Evolutionary conservation across 805 yeast species (phyloP).

Genomic region (Candida maesae): DNA sequence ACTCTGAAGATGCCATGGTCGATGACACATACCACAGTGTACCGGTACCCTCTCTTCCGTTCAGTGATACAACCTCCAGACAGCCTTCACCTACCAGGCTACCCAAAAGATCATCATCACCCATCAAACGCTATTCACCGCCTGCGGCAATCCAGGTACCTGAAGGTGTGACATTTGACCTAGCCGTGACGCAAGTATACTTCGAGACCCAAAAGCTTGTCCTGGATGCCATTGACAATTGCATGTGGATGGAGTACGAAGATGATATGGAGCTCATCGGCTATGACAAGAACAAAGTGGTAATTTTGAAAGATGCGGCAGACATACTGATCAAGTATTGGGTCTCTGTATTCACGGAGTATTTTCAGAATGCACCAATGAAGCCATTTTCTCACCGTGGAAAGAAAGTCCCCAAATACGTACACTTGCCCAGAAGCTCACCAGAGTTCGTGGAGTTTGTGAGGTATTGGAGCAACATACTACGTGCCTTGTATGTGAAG

Average conservation of each 20-base stretch:
- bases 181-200: constrained; percentile 30
- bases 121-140: background rate
- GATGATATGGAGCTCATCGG: constrained; percentile 49
- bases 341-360: constrained; percentile 55
- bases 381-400: constrained; percentile 25
- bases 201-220: constrained; percentile 40
- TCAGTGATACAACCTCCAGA: background rate
- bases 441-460: constrained; percentile 38
- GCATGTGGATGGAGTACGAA: constrained; percentile 53
- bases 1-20: background rate
- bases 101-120: background rate
- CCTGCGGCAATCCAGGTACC: background rate
- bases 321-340: constrained; percentile 42
- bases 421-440: constrained; percentile 28
- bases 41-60: too few relatives aligned
- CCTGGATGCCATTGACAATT: constrained; percentile 44
- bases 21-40: background rate
- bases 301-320: constrained; percentile 40
- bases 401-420: constrained; percentile 24
- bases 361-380: constrained; percentile 31
- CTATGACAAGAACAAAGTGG: constrained; percentile 37
- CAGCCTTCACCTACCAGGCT: background rate
- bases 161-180: constrained; percentile 3
- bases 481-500: constrained; percentile 40
- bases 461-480: constrained; percentile 48